Evolutionary conservation across 441 rosid species (phyloP).

Genomic region (Cnidoscolus chayamansa): DNA sequence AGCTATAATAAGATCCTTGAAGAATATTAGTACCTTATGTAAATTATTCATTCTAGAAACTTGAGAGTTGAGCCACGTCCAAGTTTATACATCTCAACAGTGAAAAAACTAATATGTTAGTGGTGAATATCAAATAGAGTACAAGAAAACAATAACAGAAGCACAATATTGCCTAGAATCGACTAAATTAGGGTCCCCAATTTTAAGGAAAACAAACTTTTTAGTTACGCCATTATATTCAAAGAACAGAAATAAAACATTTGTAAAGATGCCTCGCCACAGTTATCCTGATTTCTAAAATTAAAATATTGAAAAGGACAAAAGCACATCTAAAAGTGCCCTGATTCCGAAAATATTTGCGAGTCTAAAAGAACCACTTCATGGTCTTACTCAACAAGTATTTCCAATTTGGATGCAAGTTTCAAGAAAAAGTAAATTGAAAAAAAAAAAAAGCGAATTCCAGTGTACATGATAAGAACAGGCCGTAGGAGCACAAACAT

Average conservation of each 20-base stretch:
- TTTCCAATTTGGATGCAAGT: background rate
- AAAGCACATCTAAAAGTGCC: too few relatives aligned
- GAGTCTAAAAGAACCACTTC: too few relatives aligned
- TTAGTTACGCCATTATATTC: background rate
- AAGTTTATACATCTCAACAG: background rate
- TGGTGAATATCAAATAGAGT: background rate
- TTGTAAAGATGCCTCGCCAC: background rate
- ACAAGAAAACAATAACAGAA: background rate
- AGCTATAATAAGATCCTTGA: slow-evolving; percentile 1
- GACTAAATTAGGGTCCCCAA: background rate
- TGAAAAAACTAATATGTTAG: background rate
- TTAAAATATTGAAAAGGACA: too few relatives aligned
- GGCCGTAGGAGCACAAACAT: too few relatives aligned
- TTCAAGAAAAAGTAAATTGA: background rate
- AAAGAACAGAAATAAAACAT: background rate
- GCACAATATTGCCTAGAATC: background rate
- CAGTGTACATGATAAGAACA: too few relatives aligned
- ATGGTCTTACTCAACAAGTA: too few relatives aligned
- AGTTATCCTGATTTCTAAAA: background rate
- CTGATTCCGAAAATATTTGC: too few relatives aligned
- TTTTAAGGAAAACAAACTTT: background rate
- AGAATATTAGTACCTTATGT: background rate
- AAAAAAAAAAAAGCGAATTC: too few relatives aligned
- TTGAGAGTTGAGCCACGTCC: background rate
- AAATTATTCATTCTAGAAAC: slow-evolving; percentile 9